Conservation (phyloP, 2,329 filamentous ascomycete genomes). For the Trichoderma harzianum region DNA sequence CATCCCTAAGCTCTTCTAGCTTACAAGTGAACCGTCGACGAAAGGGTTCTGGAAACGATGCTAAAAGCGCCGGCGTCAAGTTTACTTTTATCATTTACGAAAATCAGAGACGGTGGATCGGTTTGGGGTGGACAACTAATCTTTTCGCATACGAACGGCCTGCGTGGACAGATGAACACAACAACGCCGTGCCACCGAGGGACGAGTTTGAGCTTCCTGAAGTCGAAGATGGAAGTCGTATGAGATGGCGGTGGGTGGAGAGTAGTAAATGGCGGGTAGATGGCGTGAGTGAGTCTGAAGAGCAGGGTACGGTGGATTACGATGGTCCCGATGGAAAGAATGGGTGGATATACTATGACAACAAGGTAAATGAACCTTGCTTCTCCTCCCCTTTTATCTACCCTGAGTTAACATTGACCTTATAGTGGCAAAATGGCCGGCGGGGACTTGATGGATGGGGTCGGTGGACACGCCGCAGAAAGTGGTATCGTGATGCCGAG, state of each 20-base stretch:
- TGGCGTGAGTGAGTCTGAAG: constrained; percentile 59
- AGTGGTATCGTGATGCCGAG: constrained; percentile 97
- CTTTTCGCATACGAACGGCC: constrained; percentile 86
- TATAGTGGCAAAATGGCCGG: constrained; percentile 82
- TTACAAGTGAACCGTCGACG: constrained; percentile 29
- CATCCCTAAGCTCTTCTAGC: constrained; percentile 22
- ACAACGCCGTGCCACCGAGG: constrained; percentile 73
- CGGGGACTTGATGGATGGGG: constrained; percentile 88
- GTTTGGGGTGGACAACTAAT: constrained; percentile 89
- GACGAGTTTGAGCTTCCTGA: constrained; percentile 64
- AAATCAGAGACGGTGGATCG: constrained; percentile 93
- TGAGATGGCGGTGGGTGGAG: constrained; percentile 74
- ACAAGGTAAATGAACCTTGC: constrained; percentile 61
- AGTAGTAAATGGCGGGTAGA: constrained; percentile 85
- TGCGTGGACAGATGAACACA: constrained; percentile 94
- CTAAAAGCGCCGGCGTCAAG: constrained; percentile 74
- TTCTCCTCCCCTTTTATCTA: not conserved
- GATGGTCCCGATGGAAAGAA: constrained; percentile 60
- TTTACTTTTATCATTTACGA: constrained; percentile 97
- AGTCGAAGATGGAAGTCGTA: constrained; percentile 56
- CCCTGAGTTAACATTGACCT: not conserved
- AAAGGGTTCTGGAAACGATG: constrained; percentile 31
- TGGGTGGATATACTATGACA: constrained; percentile 98
- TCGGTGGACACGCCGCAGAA: constrained; percentile 85
- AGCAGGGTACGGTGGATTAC: constrained; percentile 43